Conservation (phyloP, 2,329 filamentous ascomycete genomes). For the Leptoxyphium fumago region DNA sequence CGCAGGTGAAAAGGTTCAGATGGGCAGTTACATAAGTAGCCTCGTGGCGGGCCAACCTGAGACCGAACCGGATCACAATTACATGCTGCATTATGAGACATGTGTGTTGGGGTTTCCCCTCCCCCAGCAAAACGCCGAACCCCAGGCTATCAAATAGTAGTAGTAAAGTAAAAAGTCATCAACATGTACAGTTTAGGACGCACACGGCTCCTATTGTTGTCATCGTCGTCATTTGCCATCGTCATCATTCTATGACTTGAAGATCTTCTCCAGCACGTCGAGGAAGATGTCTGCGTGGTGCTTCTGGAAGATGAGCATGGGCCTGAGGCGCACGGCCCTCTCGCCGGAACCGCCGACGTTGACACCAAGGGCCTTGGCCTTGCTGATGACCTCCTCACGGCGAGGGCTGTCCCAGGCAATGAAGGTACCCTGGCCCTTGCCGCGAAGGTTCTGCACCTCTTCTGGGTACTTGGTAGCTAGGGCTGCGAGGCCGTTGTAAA, state of each 20-base stretch:
- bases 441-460: slow-evolving; percentile 70
- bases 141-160: too few relatives aligned
- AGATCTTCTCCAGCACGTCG: slow-evolving; percentile 26
- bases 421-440: slow-evolving; percentile 80
- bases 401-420: slow-evolving; percentile 79
- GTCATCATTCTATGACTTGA: slow-evolving; percentile 12
- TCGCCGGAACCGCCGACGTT: slow-evolving; percentile 78
- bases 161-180: too few relatives aligned
- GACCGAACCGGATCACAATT: too few relatives aligned
- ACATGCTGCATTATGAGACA: too few relatives aligned
- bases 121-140: too few relatives aligned
- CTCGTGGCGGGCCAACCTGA: too few relatives aligned
- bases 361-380: slow-evolving; percentile 65
- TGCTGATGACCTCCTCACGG: slow-evolving; percentile 63
- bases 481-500: slow-evolving; percentile 53
- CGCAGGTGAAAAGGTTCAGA: too few relatives aligned
- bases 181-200: too few relatives aligned
- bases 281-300: slow-evolving; percentile 77
- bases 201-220: too few relatives aligned
- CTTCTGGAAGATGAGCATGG: slow-evolving; percentile 88
- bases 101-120: too few relatives aligned
- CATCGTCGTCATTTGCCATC: too few relatives aligned
- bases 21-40: too few relatives aligned
- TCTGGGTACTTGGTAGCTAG: slow-evolving; percentile 58
- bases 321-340: slow-evolving; percentile 61